Evolutionary conservation across 208 protist genomes (phyloP).

Genomic region (Paratrypanosoma confusum): DNA sequence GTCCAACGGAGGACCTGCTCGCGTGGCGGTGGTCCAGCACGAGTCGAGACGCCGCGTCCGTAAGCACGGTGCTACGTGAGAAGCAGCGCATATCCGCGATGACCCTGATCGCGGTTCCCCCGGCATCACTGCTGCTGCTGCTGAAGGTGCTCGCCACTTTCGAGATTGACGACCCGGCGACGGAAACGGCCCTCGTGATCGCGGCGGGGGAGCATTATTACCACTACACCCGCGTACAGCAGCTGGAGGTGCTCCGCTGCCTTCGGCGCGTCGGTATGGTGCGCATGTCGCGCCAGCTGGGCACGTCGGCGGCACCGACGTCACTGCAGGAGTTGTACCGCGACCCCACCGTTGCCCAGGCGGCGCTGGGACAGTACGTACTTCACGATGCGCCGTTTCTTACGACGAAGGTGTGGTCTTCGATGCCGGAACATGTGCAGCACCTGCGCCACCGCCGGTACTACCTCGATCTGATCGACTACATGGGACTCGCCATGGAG

Average conservation of each 20-base stretch:
- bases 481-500: constrained; percentile 59
- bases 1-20: constrained; percentile 23
- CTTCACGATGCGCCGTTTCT: constrained; percentile 55
- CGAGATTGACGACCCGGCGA: constrained; percentile 62
- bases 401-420: constrained; percentile 57
- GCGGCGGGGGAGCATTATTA: constrained; percentile 67
- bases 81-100: constrained; percentile 27
- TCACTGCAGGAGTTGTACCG: constrained; percentile 25
- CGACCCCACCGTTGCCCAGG: constrained; percentile 21
- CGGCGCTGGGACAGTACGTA: constrained; percentile 40
- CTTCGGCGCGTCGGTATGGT: constrained; percentile 66
- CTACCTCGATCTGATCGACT: constrained; percentile 70
- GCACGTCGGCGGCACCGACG: constrained; percentile 5
- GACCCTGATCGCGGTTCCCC: constrained; percentile 36
- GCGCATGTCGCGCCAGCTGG: constrained; percentile 30
- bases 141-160: constrained; percentile 48
- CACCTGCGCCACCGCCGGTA: constrained; percentile 35
- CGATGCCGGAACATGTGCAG: constrained; percentile 57
- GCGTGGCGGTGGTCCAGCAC: constrained; percentile 67
- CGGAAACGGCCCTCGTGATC: constrained; percentile 62
- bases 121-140: constrained; percentile 46
- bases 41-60: constrained; percentile 42
- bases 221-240: constrained; percentile 38
- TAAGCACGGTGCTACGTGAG: constrained; percentile 35
- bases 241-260: constrained; percentile 69